These are phyloP conservation scores for Cladosporium halotolerans DNA, from an alignment of 2,329 filamentous ascomycete species.

Conservation along the genomic window DNA sequence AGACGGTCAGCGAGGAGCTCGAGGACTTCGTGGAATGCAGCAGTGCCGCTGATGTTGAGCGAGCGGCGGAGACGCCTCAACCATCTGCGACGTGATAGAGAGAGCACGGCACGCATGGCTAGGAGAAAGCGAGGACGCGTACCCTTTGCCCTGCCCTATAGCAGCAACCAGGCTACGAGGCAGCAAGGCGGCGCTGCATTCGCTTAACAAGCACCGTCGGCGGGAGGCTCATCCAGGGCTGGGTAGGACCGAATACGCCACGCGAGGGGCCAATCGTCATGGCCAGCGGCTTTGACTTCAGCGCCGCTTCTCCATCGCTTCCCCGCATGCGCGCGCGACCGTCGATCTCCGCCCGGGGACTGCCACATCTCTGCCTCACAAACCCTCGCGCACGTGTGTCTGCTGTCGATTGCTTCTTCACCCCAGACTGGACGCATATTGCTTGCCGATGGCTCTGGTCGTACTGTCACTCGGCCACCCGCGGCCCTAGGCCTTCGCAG, in stretches of 20 bases:
- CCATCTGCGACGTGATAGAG: conserved; percentile 1
- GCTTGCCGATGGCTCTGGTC: neutral
- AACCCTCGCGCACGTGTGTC: neutral
- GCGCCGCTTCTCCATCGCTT: conserved; percentile 2
- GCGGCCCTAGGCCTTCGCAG: conserved; percentile 4
- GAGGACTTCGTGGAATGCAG: conserved; percentile 95
- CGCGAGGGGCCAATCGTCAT: conserved; percentile 2
- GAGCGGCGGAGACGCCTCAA: conserved; percentile 4
- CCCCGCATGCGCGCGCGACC: conserved; percentile 1
- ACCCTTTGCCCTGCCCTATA: neutral
- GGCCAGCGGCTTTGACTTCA: neutral
- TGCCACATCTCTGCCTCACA: neutral
- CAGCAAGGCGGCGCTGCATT: neutral
- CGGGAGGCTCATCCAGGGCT: neutral
- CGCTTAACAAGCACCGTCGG: neutral
- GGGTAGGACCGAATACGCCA: conserved; percentile 6
- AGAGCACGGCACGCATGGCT: neutral
- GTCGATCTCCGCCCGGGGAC: no score
- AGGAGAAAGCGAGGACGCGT: neutral
- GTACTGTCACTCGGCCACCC: neutral
- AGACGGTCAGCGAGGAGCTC: conserved; percentile 90
- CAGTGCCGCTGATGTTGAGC: conserved; percentile 67
- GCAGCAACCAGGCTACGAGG: neutral
- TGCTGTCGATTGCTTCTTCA: neutral
- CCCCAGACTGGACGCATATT: neutral